A percentile compares a stretch with the other conserved stretches of the same genome.
phyloP scores from a whole-genome alignment of 1,139 yeast species.

The Dujonia santamariae region DNA sequence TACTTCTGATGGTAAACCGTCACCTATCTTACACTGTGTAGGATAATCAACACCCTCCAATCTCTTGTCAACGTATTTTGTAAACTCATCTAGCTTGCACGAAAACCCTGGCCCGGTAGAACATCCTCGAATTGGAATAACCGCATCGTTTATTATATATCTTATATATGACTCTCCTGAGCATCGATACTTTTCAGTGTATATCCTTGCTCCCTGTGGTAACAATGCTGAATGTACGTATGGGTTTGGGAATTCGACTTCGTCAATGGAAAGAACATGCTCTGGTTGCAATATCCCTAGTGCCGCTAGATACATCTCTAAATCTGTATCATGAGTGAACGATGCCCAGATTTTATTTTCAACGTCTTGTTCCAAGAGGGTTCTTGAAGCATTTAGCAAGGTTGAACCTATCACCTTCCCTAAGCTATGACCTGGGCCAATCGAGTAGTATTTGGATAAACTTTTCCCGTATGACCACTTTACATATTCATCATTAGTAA shows the following conservation, averaged over 20 bases:
- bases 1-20: conserved; percentile 30
- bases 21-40: conserved; percentile 35
- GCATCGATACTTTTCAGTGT: conserved; percentile 24
- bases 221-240: conserved; percentile 23
- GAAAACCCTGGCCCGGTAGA: conserved; percentile 57
- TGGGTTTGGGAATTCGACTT: conserved; percentile 26
- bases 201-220: conserved; percentile 28
- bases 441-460: conserved; percentile 42
- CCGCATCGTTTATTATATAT: conserved; percentile 54
- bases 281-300: conserved; percentile 35
- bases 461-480: conserved; percentile 43
- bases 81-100: conserved; percentile 44
- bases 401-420: conserved; percentile 40
- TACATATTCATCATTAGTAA: conserved; percentile 48
- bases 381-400: conserved; percentile 44
- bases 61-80: conserved; percentile 24
- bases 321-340: conserved; percentile 61
- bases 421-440: conserved; percentile 49
- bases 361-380: conserved; percentile 26
- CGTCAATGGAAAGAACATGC: conserved; percentile 25
- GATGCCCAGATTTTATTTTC: conserved; percentile 38
- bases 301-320: conserved; percentile 48
- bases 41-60: conserved; percentile 25
- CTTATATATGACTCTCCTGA: conserved; percentile 38
- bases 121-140: conserved; percentile 50